Percentiles rank a stretch among this genome's conserved stretches.
Evolutionary conservation across 2,329 filamentous ascomycete genomes (phyloP).

Genomic region (Fusarium tanahbumbuense): DNA sequence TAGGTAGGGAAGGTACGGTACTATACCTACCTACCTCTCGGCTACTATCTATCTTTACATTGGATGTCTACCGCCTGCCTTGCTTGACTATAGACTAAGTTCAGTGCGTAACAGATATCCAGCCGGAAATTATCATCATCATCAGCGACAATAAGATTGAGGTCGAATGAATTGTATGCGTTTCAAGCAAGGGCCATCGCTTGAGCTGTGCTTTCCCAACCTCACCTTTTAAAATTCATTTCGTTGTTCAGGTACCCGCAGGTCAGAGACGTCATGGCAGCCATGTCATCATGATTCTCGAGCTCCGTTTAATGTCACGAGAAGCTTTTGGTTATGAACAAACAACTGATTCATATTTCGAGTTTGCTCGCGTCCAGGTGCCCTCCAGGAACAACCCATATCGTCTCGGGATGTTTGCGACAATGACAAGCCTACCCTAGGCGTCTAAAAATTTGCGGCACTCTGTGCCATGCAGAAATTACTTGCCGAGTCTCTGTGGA

Average conservation of each 20-base stretch:
- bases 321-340: constrained; percentile 12
- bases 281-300: background rate
- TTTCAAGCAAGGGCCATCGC: background rate
- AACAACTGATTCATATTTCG: background rate
- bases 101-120: background rate
- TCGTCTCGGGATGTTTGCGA: constrained; percentile 5
- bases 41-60: background rate
- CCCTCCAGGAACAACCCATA: constrained; percentile 15
- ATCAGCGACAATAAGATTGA: constrained; percentile 2
- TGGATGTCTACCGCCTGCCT: background rate
- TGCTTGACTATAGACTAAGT: background rate
- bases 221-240: background rate
- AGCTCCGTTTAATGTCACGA: background rate
- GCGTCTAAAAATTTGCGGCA: background rate
- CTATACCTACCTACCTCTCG: background rate
- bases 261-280: constrained; percentile 20
- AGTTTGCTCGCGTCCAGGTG: constrained; percentile 12
- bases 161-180: background rate
- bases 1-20: background rate
- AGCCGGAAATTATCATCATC: background rate
- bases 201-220: constrained; percentile 20
- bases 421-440: constrained; percentile 5
- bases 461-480: background rate
- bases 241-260: constrained; percentile 1
- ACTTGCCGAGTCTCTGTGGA: background rate